A percentile compares a stretch with the other conserved stretches of the same genome.
phyloP scores from a whole-genome alignment of 1,284 basidiomycete genomes.

The Porphyrellus sp. region DNA sequence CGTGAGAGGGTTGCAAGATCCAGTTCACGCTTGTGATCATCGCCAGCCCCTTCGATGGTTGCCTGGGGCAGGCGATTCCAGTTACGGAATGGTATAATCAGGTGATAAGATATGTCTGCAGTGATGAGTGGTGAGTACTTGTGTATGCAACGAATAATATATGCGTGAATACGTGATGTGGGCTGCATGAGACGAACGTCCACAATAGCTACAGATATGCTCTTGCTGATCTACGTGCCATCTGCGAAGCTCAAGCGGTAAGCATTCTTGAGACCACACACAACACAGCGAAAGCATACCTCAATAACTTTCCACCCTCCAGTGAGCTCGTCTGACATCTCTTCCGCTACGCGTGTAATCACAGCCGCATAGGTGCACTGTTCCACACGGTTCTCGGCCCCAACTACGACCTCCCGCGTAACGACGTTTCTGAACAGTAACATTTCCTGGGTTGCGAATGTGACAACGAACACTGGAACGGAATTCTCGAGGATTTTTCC shows the following conservation, averaged over 20 bases:
- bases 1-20: not conserved
- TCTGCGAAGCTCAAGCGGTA: slow-evolving; percentile 21
- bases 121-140: slow-evolving; percentile 33
- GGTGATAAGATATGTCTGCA: slow-evolving; percentile 30
- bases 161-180: slow-evolving; percentile 10
- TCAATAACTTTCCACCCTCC: slow-evolving; percentile 98
- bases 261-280: slow-evolving; percentile 1
- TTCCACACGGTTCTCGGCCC: slow-evolving; percentile 87
- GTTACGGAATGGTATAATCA: slow-evolving; percentile 25
- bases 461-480: slow-evolving; percentile 90
- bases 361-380: slow-evolving; percentile 93
- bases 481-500: slow-evolving; percentile 89
- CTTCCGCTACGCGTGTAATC: slow-evolving; percentile 82
- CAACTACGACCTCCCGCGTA: slow-evolving; percentile 82
- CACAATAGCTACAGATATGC: slow-evolving; percentile 34
- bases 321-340: slow-evolving; percentile 88
- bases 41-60: not conserved
- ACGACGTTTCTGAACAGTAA: slow-evolving; percentile 89
- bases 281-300: slow-evolving; percentile 41
- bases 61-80: not conserved
- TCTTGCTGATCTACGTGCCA: slow-evolving; percentile 39
- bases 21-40: not conserved
- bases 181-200: not conserved
- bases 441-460: slow-evolving; percentile 93
- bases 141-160: slow-evolving; percentile 24